These are phyloP conservation scores for Fagopyrum tataricum DNA, from an alignment of 148 eudicot species.

Conservation along the genomic window DNA sequence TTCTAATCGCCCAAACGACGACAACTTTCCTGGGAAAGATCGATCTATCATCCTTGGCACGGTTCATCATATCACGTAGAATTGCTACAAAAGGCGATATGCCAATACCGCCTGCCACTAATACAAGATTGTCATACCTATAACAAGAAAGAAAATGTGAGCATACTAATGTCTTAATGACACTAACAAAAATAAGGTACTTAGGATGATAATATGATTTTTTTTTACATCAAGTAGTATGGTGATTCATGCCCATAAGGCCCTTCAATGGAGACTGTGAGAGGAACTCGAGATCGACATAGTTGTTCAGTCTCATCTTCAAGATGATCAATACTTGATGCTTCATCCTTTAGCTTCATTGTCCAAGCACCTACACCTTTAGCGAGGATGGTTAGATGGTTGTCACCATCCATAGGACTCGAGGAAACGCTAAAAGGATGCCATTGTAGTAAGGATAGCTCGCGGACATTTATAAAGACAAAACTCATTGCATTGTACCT, in stretches of 20 bases:
- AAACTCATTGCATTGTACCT: slow-evolving; percentile 78
- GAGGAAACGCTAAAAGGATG: slow-evolving; percentile 90
- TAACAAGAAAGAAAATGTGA: neutral
- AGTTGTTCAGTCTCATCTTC: neutral
- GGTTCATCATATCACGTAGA: slow-evolving; percentile 60
- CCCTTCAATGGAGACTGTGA: neutral
- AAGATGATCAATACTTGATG: neutral
- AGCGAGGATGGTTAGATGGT: slow-evolving; percentile 55
- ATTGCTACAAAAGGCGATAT: slow-evolving; percentile 79
- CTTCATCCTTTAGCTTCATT: slow-evolving; percentile 23
- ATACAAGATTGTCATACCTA: slow-evolving; percentile 67
- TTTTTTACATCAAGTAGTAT: neutral
- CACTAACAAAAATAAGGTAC: too few relatives aligned
- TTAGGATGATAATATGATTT: neutral
- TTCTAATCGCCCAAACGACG: slow-evolving; percentile 72
- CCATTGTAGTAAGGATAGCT: slow-evolving; percentile 77
- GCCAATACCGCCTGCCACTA: slow-evolving; percentile 89
- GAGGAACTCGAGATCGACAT: neutral
- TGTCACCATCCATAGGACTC: slow-evolving; percentile 67
- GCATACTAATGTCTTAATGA: too few relatives aligned
- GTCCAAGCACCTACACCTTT: slow-evolving; percentile 78
- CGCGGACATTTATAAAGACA: slow-evolving; percentile 69
- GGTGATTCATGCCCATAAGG: neutral
- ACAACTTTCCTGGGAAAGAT: slow-evolving; percentile 51
- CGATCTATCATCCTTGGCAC: slow-evolving; percentile 44